Conservation (phyloP, 345 rosid genomes). For the Eutrema heterophyllum region DNA sequence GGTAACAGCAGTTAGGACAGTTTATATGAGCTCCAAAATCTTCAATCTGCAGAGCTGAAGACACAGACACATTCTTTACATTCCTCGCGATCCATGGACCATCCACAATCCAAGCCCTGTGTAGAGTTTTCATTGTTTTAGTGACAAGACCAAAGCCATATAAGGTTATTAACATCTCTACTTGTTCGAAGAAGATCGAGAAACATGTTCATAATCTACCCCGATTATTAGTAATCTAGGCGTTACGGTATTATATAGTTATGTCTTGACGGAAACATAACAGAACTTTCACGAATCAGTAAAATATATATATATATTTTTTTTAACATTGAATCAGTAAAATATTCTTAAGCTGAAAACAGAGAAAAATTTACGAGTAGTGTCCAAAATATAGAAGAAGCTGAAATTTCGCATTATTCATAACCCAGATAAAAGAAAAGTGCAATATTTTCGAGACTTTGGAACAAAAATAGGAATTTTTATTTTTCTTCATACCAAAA, state of each 20-base stretch:
- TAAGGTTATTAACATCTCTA: not conserved
- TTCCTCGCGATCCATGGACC: constrained; percentile 62
- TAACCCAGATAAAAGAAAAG: not conserved
- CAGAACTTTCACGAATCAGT: not conserved
- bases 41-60: constrained; percentile 40
- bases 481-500: no score
- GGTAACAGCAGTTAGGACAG: constrained; percentile 65
- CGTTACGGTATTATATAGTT: not conserved
- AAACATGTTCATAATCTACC: not conserved
- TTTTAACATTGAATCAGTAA: not conserved
- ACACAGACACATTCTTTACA: constrained; percentile 46
- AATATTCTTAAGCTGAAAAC: not conserved
- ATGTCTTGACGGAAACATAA: not conserved
- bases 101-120: constrained; percentile 75
- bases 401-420: not conserved
- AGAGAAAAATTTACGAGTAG: not conserved
- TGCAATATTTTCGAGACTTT: not conserved
- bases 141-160: not conserved
- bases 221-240: no score
- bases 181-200: not conserved
- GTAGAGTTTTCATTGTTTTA: not conserved
- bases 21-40: constrained; percentile 56
- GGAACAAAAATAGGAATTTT: not conserved
- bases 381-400: not conserved
- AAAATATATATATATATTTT: no score